phyloP scores from a whole-genome alignment of 1,139 yeast species.

The Sugiyamaella pinicola region DNA sequence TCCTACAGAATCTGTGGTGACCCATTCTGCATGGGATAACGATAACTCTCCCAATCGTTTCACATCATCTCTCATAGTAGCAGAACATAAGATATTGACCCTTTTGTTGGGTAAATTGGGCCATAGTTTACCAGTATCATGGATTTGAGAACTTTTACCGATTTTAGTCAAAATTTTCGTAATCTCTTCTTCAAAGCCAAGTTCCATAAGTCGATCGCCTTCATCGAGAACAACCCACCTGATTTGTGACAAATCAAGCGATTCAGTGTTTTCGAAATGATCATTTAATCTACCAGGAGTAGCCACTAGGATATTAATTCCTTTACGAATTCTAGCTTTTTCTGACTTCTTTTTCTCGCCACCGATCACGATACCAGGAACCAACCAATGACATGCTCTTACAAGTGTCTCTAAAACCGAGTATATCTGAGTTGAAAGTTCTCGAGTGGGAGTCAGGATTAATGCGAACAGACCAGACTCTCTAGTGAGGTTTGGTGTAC shows the following conservation, averaged over 20 bases:
- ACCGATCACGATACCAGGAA: constrained; percentile 92
- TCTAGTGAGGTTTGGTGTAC: constrained; percentile 56
- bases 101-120: constrained; percentile 68
- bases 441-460: constrained; percentile 90
- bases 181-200: constrained; percentile 94
- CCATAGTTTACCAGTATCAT: constrained; percentile 39
- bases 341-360: constrained; percentile 94
- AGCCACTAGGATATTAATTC: constrained; percentile 84
- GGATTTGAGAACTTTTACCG: constrained; percentile 43
- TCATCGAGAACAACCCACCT: constrained; percentile 89
- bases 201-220: constrained; percentile 92
- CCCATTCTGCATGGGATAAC: constrained; percentile 66
- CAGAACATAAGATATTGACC: constrained; percentile 86
- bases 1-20: constrained; percentile 44
- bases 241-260: constrained; percentile 68
- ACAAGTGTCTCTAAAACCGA: constrained; percentile 68
- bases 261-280: constrained; percentile 85
- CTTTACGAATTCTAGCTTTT: constrained; percentile 86
- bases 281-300: constrained; percentile 93
- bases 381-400: constrained; percentile 72
- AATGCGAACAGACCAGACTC: constrained; percentile 87
- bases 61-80: constrained; percentile 84
- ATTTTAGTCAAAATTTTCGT: constrained; percentile 66
- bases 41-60: constrained; percentile 78
- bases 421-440: constrained; percentile 89